phyloP scores from a whole-genome alignment of 2,329 filamentous ascomycete species.

The Capronia americana region DNA sequence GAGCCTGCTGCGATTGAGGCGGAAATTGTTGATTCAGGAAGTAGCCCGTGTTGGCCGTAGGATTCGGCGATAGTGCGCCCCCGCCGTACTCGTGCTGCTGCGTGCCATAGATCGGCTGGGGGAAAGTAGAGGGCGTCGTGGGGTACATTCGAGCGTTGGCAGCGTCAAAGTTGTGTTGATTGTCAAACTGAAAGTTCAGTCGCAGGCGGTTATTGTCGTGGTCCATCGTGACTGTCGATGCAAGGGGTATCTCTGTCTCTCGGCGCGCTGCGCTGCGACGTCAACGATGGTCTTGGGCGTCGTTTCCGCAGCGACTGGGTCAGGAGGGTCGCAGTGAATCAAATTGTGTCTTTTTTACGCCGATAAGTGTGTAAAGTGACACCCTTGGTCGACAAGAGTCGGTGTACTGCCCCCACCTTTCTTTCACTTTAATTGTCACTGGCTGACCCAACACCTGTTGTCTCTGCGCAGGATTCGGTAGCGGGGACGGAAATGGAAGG shows the following conservation, averaged over 20 bases:
- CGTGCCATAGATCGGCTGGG: constrained; percentile 79
- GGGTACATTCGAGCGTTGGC: constrained; percentile 73
- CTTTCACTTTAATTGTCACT: constrained; percentile 6
- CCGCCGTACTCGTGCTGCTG: constrained; percentile 67
- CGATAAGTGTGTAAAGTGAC: constrained; percentile 3
- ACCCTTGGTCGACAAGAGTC: constrained; percentile 20
- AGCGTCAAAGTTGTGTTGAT: constrained; percentile 67
- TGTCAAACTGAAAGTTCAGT: constrained; percentile 61
- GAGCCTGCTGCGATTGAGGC: constrained; percentile 56
- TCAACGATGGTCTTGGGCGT: constrained; percentile 13
- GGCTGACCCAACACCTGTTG: background rate
- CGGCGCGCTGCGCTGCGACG: constrained; percentile 5
- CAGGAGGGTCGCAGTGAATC: constrained; percentile 1
- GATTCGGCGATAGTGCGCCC: constrained; percentile 48
- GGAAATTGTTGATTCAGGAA: constrained; percentile 68
- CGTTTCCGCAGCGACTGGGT: constrained; percentile 12
- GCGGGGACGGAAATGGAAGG: background rate
- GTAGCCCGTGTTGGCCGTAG: constrained; percentile 58
- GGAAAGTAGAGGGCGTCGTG: constrained; percentile 93
- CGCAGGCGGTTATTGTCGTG: constrained; percentile 65
- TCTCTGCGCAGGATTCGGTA: background rate
- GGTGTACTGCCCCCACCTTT: constrained; percentile 9
- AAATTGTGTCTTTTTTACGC: background rate
- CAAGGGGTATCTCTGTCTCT: background rate
- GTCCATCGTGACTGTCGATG: constrained; percentile 46